Evolutionary conservation across 495 filamentous ascomycete genomes (phyloP).

Genomic region (Talaromyces nanjingensis): DNA sequence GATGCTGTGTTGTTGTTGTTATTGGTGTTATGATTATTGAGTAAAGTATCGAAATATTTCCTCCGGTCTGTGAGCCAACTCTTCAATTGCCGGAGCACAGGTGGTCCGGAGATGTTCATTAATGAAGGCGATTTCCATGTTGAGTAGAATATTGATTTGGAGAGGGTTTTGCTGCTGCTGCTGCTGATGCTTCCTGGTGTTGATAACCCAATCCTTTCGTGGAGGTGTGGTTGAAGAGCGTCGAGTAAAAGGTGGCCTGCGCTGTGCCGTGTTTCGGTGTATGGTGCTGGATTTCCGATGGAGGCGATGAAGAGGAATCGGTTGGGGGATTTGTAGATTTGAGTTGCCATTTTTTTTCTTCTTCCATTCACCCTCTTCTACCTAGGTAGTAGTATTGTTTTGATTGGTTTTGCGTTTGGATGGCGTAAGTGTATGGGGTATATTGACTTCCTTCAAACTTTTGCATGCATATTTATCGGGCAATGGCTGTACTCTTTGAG

Average conservation of each 20-base stretch:
- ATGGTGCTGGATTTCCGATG: constrained; percentile 61
- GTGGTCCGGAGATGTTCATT: constrained; percentile 68
- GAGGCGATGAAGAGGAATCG: constrained; percentile 60
- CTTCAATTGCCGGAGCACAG: constrained; percentile 28
- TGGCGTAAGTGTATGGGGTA: not conserved
- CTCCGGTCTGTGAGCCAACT: constrained; percentile 42
- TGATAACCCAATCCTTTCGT: constrained; percentile 31
- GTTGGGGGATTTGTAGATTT: constrained; percentile 16
- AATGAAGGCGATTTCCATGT: constrained; percentile 60
- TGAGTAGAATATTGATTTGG: constrained; percentile 45
- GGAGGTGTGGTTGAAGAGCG: constrained; percentile 40
- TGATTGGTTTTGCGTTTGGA: not conserved
- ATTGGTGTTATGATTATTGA: not conserved
- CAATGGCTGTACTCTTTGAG: not conserved
- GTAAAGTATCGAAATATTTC: constrained; percentile 23
- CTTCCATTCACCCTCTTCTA: not conserved
- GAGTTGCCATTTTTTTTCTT: constrained; percentile 5
- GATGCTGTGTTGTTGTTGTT: not conserved
- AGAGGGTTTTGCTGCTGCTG: constrained; percentile 3
- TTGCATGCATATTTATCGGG: not conserved
- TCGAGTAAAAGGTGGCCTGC: constrained; percentile 68
- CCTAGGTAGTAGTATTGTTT: too few species aligned
- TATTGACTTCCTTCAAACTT: not conserved
- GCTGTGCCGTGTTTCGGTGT: constrained; percentile 69
- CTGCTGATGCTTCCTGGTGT: not conserved